Conservation (phyloP, 2,329 filamentous ascomycete species). For the Pestalotiopsis sp. region DNA sequence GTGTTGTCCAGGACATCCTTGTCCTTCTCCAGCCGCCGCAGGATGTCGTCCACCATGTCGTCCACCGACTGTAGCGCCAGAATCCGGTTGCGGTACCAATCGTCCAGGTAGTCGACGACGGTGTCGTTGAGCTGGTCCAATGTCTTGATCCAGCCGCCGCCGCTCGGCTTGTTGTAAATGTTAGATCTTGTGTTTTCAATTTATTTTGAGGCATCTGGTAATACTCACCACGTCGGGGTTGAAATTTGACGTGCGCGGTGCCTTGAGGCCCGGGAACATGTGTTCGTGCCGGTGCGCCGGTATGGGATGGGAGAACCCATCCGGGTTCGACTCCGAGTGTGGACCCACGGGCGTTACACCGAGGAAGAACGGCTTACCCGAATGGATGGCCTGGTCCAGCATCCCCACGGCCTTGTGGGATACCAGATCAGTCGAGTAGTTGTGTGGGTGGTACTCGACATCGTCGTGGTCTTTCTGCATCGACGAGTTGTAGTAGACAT, state of each 20-base stretch:
- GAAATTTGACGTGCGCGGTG: conserved; percentile 67
- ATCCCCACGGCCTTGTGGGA: conserved; percentile 61
- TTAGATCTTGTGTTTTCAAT: background rate
- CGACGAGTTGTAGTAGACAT: conserved; percentile 68
- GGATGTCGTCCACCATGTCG: conserved; percentile 51
- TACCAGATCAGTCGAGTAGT: conserved; percentile 58
- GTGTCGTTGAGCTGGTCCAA: conserved; percentile 47
- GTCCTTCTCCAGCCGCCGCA: conserved; percentile 43
- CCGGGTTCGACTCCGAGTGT: conserved; percentile 55
- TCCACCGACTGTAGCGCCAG: conserved; percentile 56
- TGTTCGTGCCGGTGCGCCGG: conserved; percentile 63
- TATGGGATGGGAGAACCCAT: conserved; percentile 52
- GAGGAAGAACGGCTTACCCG: conserved; percentile 67
- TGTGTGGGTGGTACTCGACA: conserved; percentile 36
- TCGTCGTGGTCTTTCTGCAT: conserved; percentile 61
- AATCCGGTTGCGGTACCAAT: conserved; percentile 53
- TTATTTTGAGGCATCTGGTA: background rate
- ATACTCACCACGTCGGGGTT: conserved; percentile 42
- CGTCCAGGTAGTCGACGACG: conserved; percentile 53
- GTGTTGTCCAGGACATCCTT: conserved; percentile 63
- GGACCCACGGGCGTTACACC: conserved; percentile 68
- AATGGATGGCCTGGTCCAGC: conserved; percentile 60
- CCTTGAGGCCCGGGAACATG: conserved; percentile 61
- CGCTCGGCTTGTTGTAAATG: background rate
- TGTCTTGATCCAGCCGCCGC: conserved; percentile 28